Evolutionary conservation across 768 basidiomycete species (phyloP), one percentile per base, ranked within the genome.

Genomic region (Hemileccinum impolitum): DNA sequence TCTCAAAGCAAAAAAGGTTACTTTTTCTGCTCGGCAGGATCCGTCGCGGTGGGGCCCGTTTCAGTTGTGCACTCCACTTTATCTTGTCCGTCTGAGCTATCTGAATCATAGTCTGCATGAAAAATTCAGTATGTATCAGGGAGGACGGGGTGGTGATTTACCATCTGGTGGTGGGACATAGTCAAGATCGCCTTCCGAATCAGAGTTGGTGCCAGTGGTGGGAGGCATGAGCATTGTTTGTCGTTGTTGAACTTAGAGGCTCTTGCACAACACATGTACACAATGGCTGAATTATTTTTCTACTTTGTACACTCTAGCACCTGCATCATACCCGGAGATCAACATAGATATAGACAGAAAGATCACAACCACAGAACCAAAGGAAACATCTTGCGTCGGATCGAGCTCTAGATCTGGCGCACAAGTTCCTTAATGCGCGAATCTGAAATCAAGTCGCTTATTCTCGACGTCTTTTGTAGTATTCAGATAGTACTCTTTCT

Each of bases 111-210:
- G 13, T 50, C 56, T 52, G 43, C 44, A 26, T 18, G 37, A 0
- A 2, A 3, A 0, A 5, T 14, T 60, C 32, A 51, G 49, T 31
- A 11, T 25, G 7, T 30, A 28, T 5, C 3, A 39, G 10, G 21
- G n/a, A 6, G 23, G 19, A 6, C 4, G 35, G 15, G 23, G 12
- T 3, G 8, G 0, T 5, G 19, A 47, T 46, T 47, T 52, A 78
- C 68, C 68, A n/a, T 76, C 69, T 21, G 58, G 68, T 18, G 73
- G 70, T 17, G 85, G 87, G 15, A 82, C 72, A 47, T 85, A 89
- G 64, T 90, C 87, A 15, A 39, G 15, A n/a, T 72, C 73, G 51
- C 84, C 79, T 58, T 85, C 85, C 19, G 81, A 83, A 57, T 85
- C 85, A 3, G 79, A 79, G 48, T 74, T 61, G 46, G 59, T 79